A percentile compares a stretch with the other conserved stretches of the same genome.
Conservation (phyloP, 352 stramenopile genomes). For the Phytophthora tubulina region DNA sequence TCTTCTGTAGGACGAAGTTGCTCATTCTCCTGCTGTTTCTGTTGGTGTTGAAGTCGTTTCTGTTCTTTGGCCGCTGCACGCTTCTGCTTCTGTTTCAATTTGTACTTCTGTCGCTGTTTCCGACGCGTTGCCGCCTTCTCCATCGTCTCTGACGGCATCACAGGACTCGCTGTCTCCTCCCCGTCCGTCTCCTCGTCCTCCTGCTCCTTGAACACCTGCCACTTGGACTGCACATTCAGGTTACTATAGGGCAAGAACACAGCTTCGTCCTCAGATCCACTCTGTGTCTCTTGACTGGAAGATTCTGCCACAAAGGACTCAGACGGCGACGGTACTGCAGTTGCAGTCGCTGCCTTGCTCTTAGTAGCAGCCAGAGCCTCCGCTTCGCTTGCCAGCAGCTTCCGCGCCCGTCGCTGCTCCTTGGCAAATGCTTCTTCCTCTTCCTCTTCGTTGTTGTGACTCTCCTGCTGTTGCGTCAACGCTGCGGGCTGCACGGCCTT, state of each 20-base stretch:
- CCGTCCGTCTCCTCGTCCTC: slow-evolving; percentile 26
- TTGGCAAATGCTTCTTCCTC: slow-evolving; percentile 54
- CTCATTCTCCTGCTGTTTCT: slow-evolving; percentile 20
- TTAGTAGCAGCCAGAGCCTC: slow-evolving; percentile 32
- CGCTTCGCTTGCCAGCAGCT: slow-evolving; percentile 46
- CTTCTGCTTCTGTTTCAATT: slow-evolving; percentile 39
- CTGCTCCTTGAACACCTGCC: slow-evolving; percentile 23
- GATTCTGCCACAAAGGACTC: slow-evolving; percentile 44
- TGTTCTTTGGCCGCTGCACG: slow-evolving; percentile 30
- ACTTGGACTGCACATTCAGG: slow-evolving; percentile 25
- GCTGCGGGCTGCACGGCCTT: slow-evolving; percentile 44
- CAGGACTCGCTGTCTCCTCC: slow-evolving; percentile 15
- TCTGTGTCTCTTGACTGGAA: slow-evolving; percentile 82
- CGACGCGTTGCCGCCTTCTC: slow-evolving; percentile 21
- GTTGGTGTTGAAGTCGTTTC: slow-evolving; percentile 30
- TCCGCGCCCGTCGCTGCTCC: slow-evolving; percentile 51
- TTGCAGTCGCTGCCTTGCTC: slow-evolving; percentile 10
- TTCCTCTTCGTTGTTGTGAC: slow-evolving; percentile 41
- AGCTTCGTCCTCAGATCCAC: slow-evolving; percentile 65
- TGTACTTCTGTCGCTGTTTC: slow-evolving; percentile 44
- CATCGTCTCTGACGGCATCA: slow-evolving; percentile 26
- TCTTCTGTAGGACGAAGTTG: slow-evolving; percentile 15
- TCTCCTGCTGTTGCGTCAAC: slow-evolving; percentile 9
- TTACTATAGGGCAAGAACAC: slow-evolving; percentile 45
- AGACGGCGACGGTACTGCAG: neutral